phyloP scores from a whole-genome alignment of 371 early-diverging fungal genomes.

The Syncephalastrum sp. region DNA sequence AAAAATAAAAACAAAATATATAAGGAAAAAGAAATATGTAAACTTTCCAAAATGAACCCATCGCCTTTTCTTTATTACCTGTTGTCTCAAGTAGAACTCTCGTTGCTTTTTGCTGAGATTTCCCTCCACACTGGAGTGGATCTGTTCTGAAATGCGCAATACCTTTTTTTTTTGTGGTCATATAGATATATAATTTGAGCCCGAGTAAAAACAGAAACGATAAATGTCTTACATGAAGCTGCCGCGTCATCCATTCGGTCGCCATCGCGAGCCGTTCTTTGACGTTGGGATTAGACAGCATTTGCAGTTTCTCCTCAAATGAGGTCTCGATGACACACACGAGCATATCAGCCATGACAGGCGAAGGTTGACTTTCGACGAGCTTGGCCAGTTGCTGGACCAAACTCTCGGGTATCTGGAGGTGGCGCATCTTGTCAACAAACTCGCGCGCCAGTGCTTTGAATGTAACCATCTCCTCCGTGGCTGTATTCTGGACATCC shows the following conservation, averaged over 20 bases:
- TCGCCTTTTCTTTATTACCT: conserved; percentile 37
- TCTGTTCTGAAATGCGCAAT: conserved; percentile 76
- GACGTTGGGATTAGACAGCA: conserved; percentile 58
- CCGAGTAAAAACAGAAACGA: background rate
- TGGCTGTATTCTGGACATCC: conserved; percentile 31
- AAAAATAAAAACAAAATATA: conserved; percentile 3
- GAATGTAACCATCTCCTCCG: conserved; percentile 53
- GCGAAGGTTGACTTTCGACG: conserved; percentile 62
- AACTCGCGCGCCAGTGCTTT: conserved; percentile 62
- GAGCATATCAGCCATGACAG: conserved; percentile 70
- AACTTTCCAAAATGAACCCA: background rate
- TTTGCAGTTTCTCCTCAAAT: conserved; percentile 69
- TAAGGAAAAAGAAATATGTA: conserved; percentile 1
- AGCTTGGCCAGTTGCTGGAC: conserved; percentile 65
- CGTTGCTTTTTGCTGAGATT: conserved; percentile 78
- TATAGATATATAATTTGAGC: background rate
- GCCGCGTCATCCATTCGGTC: conserved; percentile 69
- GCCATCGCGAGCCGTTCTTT: conserved; percentile 60
- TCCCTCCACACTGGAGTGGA: conserved; percentile 77
- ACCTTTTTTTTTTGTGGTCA: conserved; percentile 40
- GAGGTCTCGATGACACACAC: conserved; percentile 72
- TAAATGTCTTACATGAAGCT: conserved; percentile 62
- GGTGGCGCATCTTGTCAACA: conserved; percentile 58
- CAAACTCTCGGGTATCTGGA: conserved; percentile 67
- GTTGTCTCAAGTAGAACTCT: conserved; percentile 84